These are phyloP conservation scores for Kluyveromyces dobzhanskii DNA, from an alignment of 805 yeast species.

Conservation along the genomic window DNA sequence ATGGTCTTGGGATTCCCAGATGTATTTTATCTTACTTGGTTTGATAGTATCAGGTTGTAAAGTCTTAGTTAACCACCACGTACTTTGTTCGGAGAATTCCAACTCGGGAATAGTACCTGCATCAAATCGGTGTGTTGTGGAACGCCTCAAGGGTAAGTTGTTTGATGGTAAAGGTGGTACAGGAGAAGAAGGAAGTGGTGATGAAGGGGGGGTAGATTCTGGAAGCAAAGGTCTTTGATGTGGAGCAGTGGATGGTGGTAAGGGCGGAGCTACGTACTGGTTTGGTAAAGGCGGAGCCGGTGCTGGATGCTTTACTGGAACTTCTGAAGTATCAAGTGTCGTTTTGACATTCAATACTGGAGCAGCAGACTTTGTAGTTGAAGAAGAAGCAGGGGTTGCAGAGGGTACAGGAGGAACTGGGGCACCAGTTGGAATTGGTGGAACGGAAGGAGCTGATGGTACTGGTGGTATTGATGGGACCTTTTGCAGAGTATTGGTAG, in stretches of 20 bases:
- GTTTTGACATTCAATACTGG: neutral
- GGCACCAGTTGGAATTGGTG: slow-evolving; percentile 10
- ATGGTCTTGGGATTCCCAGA: slow-evolving; percentile 59
- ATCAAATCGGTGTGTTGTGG: slow-evolving; percentile 10
- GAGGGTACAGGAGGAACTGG: slow-evolving; percentile 13
- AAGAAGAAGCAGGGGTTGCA: slow-evolving; percentile 8
- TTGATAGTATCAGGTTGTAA: slow-evolving; percentile 40
- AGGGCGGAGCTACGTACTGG: neutral
- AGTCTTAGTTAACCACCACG: slow-evolving; percentile 63
- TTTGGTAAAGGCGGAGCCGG: neutral
- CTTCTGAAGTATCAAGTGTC: neutral
- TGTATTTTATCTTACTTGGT: slow-evolving; percentile 19
- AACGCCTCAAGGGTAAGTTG: slow-evolving; percentile 5
- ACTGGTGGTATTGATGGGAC: slow-evolving; percentile 9
- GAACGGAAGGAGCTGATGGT: slow-evolving; percentile 6
- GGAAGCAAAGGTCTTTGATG: slow-evolving; percentile 7
- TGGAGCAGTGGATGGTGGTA: slow-evolving; percentile 6
- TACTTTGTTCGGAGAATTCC: slow-evolving; percentile 26
- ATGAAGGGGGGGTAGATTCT: neutral
- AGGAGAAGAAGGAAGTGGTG: slow-evolving; percentile 4
- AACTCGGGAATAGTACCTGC: slow-evolving; percentile 12
- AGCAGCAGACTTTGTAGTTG: slow-evolving; percentile 1
- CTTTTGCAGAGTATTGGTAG: neutral
- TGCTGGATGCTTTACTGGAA: slow-evolving; percentile 4
- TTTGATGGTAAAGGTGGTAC: slow-evolving; percentile 12